Evolutionary conservation across 345 rosid species (phyloP).

Genomic region (Erodium maritimum): DNA sequence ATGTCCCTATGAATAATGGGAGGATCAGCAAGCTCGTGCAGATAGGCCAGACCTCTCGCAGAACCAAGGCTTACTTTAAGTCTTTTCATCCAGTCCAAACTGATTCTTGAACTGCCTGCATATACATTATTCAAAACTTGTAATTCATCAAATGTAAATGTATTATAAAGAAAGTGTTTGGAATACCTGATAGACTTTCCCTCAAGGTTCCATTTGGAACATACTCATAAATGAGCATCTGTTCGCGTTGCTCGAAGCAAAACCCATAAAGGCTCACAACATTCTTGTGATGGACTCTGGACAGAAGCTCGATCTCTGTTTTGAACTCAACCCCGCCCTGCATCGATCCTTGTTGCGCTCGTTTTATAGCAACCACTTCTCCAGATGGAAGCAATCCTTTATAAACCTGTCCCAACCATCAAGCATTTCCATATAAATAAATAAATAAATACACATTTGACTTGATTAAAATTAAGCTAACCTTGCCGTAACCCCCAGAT

Average conservation of each 20-base stretch:
- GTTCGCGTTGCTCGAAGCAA: conserved; percentile 60
- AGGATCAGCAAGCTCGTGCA: conserved; percentile 24
- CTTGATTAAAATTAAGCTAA: conserved; percentile 7
- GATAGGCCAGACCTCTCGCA: conserved; percentile 23
- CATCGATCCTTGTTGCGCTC: conserved; percentile 72
- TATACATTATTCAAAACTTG: no score
- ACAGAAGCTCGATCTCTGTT: conserved; percentile 80
- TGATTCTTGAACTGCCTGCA: conserved; percentile 15
- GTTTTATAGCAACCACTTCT: conserved; percentile 52
- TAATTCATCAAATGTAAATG: no score
- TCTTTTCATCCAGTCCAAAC: conserved; percentile 19
- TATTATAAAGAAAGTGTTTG: no score
- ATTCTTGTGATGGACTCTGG: conserved; percentile 81
- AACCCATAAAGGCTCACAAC: conserved; percentile 63
- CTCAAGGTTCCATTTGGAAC: conserved; percentile 54
- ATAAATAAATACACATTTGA: neutral
- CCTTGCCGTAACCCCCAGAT: conserved; percentile 93
- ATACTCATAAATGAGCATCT: conserved; percentile 65
- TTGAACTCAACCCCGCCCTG: conserved; percentile 82
- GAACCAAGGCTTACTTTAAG: conserved; percentile 16
- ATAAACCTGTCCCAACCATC: conserved; percentile 42
- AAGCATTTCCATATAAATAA: neutral
- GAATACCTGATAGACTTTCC: conserved; percentile 64
- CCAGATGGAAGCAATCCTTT: conserved; percentile 51
- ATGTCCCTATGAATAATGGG: conserved; percentile 27